Conservation (phyloP, 805 yeast species). For the Yamadazyma tumulicola region DNA sequence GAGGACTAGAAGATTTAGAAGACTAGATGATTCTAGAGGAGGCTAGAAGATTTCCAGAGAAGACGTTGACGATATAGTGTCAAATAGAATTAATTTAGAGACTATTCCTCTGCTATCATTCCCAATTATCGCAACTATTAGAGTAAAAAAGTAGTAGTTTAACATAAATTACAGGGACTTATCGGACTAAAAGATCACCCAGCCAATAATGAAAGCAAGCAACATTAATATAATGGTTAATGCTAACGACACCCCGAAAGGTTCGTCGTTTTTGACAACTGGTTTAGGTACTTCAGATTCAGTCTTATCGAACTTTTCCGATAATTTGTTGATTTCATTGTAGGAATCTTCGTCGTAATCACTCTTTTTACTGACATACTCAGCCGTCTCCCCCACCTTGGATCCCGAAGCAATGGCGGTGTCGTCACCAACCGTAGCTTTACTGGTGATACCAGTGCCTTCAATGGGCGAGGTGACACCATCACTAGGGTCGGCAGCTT, state of each 20-base stretch:
- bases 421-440: slow-evolving; percentile 10
- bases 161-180: slow-evolving; percentile 1
- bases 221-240: slow-evolving; percentile 47
- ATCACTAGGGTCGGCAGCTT: slow-evolving; percentile 12
- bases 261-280: slow-evolving; percentile 23
- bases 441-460: slow-evolving; percentile 7
- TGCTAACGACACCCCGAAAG: slow-evolving; percentile 49
- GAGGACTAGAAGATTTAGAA: too few species aligned
- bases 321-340: slow-evolving; percentile 40
- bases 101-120: not conserved
- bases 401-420: slow-evolving; percentile 9
- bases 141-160: not conserved
- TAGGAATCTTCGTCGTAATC: slow-evolving; percentile 30
- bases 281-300: slow-evolving; percentile 16
- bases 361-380: slow-evolving; percentile 7
- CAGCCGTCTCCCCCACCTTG: slow-evolving; percentile 6
- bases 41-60: too few species aligned
- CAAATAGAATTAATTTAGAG: not conserved
- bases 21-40: too few species aligned
- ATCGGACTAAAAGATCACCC: slow-evolving; percentile 56
- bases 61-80: too few species aligned
- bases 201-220: slow-evolving; percentile 60
- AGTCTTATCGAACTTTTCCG: slow-evolving; percentile 44
- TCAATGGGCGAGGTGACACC: slow-evolving; percentile 7
- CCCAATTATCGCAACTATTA: not conserved